Evolutionary conservation across 2,329 filamentous ascomycete genomes (phyloP), one percentile per base, ranked within the genome.

Genomic region (Colletotrichum acutatum): DNA sequence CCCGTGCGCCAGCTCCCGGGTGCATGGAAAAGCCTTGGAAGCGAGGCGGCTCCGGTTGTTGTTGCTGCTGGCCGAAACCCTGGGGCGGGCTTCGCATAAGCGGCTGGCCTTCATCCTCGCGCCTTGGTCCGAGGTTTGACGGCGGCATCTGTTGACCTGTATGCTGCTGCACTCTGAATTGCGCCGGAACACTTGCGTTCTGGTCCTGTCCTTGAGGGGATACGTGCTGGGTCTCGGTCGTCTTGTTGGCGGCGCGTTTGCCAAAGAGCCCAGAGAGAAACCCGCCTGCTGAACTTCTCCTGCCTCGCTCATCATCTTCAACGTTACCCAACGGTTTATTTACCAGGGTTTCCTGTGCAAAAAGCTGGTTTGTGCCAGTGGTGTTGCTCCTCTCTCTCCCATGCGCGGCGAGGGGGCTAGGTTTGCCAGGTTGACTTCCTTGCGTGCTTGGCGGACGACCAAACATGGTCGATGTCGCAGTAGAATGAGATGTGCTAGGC

Each of bases 211-310:
- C 30, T 52, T 32, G 22, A 28, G 34, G 53, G 4, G 30, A n/a
- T n/a, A 56, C 67, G 16, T 68, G 59, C 24, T 76, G 75, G 9
- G 62, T 64, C 19, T 78, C 78, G 42, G 69, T 63, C 2, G 67
- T 70, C 64, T 73, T 77, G 14, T 76, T 76, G 4, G 77, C 71
- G 5, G 75, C 72, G 22, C 76, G 64, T 60, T 73, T 74, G 16
- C 74, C 70, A 59, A 78, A 76, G 3, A 79, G 70, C 19, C 75
- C 76, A 6, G 76, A 75, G 49, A 79, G 59, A 54, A 78, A 75
- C 6, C 70, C 75, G 3, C 77, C 74, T 3, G 74, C 72, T 5
- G 77, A 77, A 6, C 73, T 71, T 56, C 76, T 75, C 1, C 77
- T 72, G 14, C 77, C 74, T 24, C 77, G 76, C 3, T 78, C 74